Evolutionary conservation across 208 protist species (phyloP).

Genomic region (Herpetomonas tarakana): DNA sequence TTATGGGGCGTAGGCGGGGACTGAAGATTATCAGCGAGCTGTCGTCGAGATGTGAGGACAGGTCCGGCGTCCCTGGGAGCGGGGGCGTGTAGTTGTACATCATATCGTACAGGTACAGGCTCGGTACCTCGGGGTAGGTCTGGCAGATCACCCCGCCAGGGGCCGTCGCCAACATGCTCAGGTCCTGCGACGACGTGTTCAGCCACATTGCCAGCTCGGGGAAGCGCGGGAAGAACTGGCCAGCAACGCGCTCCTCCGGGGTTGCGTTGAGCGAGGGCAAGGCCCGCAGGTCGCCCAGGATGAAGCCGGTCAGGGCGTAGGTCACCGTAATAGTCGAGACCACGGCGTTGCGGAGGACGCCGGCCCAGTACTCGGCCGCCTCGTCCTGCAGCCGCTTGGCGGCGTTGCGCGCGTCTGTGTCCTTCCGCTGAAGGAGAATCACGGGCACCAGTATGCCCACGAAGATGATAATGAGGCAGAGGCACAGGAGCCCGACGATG

Average conservation of each 20-base stretch:
- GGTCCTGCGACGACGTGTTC: not conserved
- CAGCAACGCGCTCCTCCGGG: conserved; percentile 11
- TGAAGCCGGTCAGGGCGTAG: conserved; percentile 18
- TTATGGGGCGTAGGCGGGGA: conserved; percentile 16
- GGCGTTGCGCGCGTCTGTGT: not conserved
- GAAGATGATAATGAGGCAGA: conserved; percentile 6
- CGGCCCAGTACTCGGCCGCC: conserved; percentile 11
- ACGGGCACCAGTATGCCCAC: conserved; percentile 12
- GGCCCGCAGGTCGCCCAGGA: conserved; percentile 12
- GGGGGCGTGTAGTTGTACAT: conserved; percentile 3
- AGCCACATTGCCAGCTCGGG: not conserved
- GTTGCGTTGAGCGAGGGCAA: conserved; percentile 20
- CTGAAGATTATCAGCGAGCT: conserved; percentile 23
- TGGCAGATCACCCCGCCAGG: conserved; percentile 31
- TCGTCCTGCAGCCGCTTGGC: not conserved
- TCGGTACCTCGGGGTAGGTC: conserved; percentile 9
- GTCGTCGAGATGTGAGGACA: conserved; percentile 1
- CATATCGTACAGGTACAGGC: not conserved
- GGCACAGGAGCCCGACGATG: conserved; percentile 12
- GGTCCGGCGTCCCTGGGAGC: not conserved
- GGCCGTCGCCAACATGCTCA: conserved; percentile 12
- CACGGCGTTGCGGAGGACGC: conserved; percentile 5
- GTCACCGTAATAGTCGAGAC: conserved; percentile 15
- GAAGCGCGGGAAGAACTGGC: conserved; percentile 23
- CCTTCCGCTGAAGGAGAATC: not conserved